A percentile compares a stretch with the other conserved stretches of the same genome.
phyloP scores from a whole-genome alignment of 2,329 filamentous ascomycete species.

The Colletotrichum liriopes region DNA sequence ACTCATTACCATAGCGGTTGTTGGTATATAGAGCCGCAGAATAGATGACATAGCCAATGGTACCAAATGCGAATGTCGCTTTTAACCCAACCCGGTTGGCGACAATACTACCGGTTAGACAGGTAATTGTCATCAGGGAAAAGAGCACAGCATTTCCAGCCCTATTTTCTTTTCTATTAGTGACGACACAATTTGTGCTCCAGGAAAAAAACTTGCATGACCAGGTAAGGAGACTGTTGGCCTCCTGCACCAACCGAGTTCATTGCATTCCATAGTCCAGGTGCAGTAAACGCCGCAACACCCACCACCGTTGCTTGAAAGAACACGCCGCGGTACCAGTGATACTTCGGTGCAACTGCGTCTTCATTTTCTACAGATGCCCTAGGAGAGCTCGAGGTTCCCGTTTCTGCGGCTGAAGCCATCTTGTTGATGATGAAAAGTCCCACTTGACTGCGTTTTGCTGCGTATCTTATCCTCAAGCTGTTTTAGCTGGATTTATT shows the following conservation, averaged over 20 bases:
- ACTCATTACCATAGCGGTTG: slow-evolving; percentile 49
- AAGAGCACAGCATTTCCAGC: slow-evolving; percentile 56
- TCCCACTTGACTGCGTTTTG: background rate
- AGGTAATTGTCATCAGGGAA: slow-evolving; percentile 53
- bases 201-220: slow-evolving; percentile 45
- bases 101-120: slow-evolving; percentile 52
- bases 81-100: slow-evolving; percentile 53
- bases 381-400: no score
- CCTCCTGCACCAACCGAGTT: slow-evolving; percentile 50
- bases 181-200: background rate
- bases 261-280: slow-evolving; percentile 52
- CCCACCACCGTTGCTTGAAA: slow-evolving; percentile 49
- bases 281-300: slow-evolving; percentile 48
- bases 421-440: background rate
- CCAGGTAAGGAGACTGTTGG: slow-evolving; percentile 49
- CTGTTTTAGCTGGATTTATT: no score
- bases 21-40: slow-evolving; percentile 56
- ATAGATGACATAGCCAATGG: slow-evolving; percentile 54
- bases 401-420: background rate
- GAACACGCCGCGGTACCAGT: slow-evolving; percentile 49
- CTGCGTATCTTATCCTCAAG: background rate
- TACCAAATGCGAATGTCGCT: slow-evolving; percentile 53
- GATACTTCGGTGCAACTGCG: slow-evolving; percentile 17
- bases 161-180: slow-evolving; percentile 41
- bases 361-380: background rate